Conservation (phyloP, 1,139 yeast genomes). For the Suhomyces maxii region DNA sequence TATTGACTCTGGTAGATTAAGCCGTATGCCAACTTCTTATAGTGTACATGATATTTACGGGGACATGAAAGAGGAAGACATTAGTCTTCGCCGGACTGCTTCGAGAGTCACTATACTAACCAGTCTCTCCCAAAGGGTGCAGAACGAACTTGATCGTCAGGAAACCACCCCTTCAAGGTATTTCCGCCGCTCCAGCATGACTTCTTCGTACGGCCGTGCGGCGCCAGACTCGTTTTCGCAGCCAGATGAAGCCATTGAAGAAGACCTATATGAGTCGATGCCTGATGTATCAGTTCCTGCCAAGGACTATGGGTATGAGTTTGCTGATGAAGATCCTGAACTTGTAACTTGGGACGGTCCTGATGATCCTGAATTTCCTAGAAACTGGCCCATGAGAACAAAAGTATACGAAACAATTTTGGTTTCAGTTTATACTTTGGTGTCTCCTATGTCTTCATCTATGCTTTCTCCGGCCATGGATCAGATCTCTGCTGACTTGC, state of each 20-base stretch:
- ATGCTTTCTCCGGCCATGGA: conserved; percentile 59
- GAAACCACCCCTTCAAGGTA: background rate
- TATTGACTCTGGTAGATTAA: conserved; percentile 3
- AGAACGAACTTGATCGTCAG: conserved; percentile 9
- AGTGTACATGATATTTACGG: conserved; percentile 22
- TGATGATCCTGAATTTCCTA: conserved; percentile 59
- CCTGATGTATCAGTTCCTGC: conserved; percentile 44
- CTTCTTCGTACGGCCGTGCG: background rate
- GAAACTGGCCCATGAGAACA: conserved; percentile 51
- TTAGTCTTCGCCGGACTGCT: conserved; percentile 35
- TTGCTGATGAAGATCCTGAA: conserved; percentile 56
- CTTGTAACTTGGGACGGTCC: conserved; percentile 65
- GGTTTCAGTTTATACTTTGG: conserved; percentile 54
- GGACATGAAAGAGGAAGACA: conserved; percentile 25
- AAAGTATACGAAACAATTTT: conserved; percentile 48
- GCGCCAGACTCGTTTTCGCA: background rate
- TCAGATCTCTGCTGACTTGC: conserved; percentile 43
- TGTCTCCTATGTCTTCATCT: conserved; percentile 62
- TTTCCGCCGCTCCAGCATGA: background rate
- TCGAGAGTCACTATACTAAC: conserved; percentile 41
- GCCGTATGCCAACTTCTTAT: conserved; percentile 8
- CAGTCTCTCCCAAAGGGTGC: conserved; percentile 32
- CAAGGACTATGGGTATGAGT: conserved; percentile 50
- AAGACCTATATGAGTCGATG: conserved; percentile 22
- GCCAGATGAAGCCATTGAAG: conserved; percentile 1